Percentiles rank a stretch among this genome's conserved stretches.
phyloP scores from a whole-genome alignment of 176 grass and related monocot genomes.

The Typha latifolia region DNA sequence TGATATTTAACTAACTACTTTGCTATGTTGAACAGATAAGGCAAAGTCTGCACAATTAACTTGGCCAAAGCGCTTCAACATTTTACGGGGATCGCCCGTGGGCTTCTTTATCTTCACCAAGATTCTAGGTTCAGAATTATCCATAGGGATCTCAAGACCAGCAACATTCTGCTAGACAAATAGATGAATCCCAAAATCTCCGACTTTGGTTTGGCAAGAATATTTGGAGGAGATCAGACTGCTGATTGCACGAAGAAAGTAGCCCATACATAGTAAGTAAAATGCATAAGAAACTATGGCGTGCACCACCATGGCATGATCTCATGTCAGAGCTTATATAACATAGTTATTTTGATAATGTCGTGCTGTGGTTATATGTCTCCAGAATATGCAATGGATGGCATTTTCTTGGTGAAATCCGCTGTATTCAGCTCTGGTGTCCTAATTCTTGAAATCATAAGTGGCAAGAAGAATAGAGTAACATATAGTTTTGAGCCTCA shows the following conservation, averaged over 20 bases:
- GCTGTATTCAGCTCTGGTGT: conserved; percentile 15
- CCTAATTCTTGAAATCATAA: conserved; percentile 15
- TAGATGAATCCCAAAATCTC: conserved; percentile 21
- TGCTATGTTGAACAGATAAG: conserved; percentile 14
- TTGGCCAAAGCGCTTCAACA: conserved; percentile 12
- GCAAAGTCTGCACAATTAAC: neutral
- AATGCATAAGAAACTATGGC: neutral
- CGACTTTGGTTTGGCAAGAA: conserved; percentile 16
- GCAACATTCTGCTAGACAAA: conserved; percentile 19
- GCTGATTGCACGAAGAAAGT: conserved; percentile 14
- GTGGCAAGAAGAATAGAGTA: conserved; percentile 17
- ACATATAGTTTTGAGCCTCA: neutral
- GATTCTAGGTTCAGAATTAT: conserved; percentile 17
- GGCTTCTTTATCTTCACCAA: conserved; percentile 19
- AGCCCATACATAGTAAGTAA: conserved; percentile 14
- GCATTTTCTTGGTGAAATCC: conserved; percentile 16
- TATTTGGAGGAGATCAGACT: conserved; percentile 18
- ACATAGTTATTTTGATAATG: neutral
- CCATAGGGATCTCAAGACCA: too few relatives aligned
- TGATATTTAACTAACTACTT: neutral
- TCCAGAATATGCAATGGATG: conserved; percentile 23
- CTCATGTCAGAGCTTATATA: neutral
- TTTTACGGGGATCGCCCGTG: conserved; percentile 14
- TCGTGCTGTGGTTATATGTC: conserved; percentile 15
- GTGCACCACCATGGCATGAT: neutral